Percentiles rank a stretch among this genome's conserved stretches.
Conservation (phyloP, 192 early-diverging fungal species). For the Phycomyces nitens region DNA sequence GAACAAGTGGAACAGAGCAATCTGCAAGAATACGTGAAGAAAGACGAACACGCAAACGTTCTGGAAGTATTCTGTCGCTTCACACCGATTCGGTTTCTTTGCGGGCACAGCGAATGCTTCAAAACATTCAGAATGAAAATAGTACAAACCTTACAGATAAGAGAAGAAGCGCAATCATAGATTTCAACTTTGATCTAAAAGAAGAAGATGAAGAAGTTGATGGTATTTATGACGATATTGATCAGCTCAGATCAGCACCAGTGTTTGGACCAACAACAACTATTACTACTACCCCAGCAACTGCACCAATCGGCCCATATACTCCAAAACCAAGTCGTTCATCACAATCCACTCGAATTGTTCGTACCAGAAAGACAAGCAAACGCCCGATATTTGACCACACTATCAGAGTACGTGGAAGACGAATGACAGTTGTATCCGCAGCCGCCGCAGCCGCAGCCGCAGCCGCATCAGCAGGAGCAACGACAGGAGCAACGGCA, state of each 20-base stretch:
- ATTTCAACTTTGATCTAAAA: neutral
- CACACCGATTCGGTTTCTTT: slow-evolving; percentile 27
- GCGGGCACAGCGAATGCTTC: slow-evolving; percentile 22
- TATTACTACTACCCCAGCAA: slow-evolving; percentile 2
- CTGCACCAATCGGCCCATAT: neutral
- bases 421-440: slow-evolving; percentile 4
- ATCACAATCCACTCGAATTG: slow-evolving; percentile 12
- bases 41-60: slow-evolving; percentile 16
- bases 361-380: slow-evolving; percentile 25
- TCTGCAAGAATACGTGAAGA: slow-evolving; percentile 15
- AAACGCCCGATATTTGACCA: slow-evolving; percentile 28
- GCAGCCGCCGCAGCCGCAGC: neutral
- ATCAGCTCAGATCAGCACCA: slow-evolving; percentile 4
- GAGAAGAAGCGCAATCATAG: neutral
- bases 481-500: neutral
- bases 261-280: slow-evolving; percentile 1
- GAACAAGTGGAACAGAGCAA: slow-evolving; percentile 36
- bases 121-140: slow-evolving; percentile 21
- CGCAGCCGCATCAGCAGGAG: neutral
- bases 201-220: slow-evolving; percentile 19
- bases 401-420: slow-evolving; percentile 9
- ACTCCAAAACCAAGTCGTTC: neutral
- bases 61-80: slow-evolving; percentile 16
- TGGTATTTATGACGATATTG: neutral
- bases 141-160: slow-evolving; percentile 3